A percentile compares a stretch with the other conserved stretches of the same genome.
phyloP scores from a whole-genome alignment of 176 grass and related monocot genomes.

The Themeda triandra region DNA sequence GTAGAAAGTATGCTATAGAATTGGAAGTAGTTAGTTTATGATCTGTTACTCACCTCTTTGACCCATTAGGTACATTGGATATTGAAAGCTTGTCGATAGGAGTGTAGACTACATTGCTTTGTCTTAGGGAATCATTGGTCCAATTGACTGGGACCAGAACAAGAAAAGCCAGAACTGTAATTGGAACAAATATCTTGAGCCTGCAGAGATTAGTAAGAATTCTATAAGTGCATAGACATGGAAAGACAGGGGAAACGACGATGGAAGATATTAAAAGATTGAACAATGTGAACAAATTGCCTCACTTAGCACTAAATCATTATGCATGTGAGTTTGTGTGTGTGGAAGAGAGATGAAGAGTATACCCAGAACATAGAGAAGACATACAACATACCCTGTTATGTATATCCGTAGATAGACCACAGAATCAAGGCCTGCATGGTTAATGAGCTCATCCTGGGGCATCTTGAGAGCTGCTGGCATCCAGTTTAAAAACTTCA shows the following conservation, averaged over 20 bases:
- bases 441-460: slow-evolving; percentile 85
- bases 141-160: slow-evolving; percentile 88
- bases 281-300: background rate
- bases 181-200: slow-evolving; percentile 95
- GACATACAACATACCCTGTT: slow-evolving; percentile 47
- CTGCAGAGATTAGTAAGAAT: slow-evolving; percentile 31
- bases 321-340: background rate
- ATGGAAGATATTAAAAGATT: background rate
- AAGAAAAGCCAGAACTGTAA: slow-evolving; percentile 68
- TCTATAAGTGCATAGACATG: slow-evolving; percentile 12
- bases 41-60: slow-evolving; percentile 53
- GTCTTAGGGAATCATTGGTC: slow-evolving; percentile 65
- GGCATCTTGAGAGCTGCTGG: slow-evolving; percentile 82
- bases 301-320: background rate
- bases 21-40: background rate
- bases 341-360: background rate
- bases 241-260: background rate
- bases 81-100: slow-evolving; percentile 86
- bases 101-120: slow-evolving; percentile 38
- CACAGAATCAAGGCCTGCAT: slow-evolving; percentile 92
- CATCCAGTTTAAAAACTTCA: slow-evolving; percentile 89
- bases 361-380: too few relatives aligned
- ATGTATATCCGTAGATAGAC: slow-evolving; percentile 92
- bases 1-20: background rate
- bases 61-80: slow-evolving; percentile 81